Conservation (phyloP, 2,329 filamentous ascomycete species). For the Fusarium floridanum region DNA sequence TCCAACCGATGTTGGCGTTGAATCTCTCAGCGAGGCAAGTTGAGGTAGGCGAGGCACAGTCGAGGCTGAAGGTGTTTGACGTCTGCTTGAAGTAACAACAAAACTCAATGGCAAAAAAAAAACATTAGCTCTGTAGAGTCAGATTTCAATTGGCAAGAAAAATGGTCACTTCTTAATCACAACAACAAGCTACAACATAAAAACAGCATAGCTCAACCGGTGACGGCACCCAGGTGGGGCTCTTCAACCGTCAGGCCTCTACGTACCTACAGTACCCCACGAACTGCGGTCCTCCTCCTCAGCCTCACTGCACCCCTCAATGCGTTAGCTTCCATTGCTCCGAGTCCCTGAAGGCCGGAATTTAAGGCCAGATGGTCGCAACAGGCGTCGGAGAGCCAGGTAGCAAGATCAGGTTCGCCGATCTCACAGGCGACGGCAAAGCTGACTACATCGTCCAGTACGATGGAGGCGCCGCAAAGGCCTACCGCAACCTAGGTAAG, state of each 20-base stretch:
- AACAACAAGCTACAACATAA: neutral
- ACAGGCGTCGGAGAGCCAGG: too few species aligned
- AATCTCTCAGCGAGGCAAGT: neutral
- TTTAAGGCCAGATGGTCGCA: too few species aligned
- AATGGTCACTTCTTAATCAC: neutral
- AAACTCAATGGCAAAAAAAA: neutral
- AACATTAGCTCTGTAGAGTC: neutral
- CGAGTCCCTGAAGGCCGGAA: too few species aligned
- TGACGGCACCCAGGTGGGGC: constrained; percentile 21
- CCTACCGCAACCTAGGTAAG: too few species aligned
- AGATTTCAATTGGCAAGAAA: neutral
- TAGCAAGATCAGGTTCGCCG: too few species aligned
- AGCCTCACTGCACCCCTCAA: constrained; percentile 23
- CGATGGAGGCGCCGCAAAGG: too few species aligned
- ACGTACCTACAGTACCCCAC: constrained; percentile 18
- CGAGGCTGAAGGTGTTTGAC: neutral
- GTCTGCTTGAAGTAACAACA: neutral
- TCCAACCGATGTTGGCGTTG: neutral
- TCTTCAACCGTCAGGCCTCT: constrained; percentile 6
- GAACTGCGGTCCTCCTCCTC: constrained; percentile 6
- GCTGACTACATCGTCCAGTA: too few species aligned
- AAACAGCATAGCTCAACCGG: constrained; percentile 1
- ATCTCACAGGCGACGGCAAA: too few species aligned
- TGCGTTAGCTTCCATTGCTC: constrained; percentile 44
- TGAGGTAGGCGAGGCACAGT: neutral